Evolutionary conservation across 345 rosid species (phyloP).

Genomic region (Acer campestre): DNA sequence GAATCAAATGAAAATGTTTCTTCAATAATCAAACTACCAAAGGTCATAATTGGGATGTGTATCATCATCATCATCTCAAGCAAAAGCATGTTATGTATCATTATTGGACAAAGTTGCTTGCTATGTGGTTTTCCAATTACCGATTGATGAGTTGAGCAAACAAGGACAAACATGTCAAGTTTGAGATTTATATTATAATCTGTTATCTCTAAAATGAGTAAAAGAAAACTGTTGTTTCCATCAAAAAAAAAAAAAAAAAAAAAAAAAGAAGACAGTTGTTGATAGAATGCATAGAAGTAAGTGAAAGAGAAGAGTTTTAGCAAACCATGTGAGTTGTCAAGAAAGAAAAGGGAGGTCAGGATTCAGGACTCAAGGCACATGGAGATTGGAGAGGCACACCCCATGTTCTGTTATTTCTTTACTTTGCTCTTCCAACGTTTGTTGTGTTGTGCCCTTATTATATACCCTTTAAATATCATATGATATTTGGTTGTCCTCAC

Average conservation of each 20-base stretch:
- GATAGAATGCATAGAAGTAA: neutral
- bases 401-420: conserved; percentile 14
- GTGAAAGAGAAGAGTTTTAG: neutral
- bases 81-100: neutral
- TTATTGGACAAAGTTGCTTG: neutral
- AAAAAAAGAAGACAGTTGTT: neutral
- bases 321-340: conserved; percentile 15
- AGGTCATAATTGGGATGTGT: too few species aligned
- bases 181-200: conserved; percentile 3
- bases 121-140: neutral
- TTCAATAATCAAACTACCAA: neutral
- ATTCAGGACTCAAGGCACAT: conserved; percentile 13
- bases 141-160: neutral
- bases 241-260: too few species aligned
- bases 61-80: neutral
- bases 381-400: conserved; percentile 14
- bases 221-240: neutral
- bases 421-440: neutral
- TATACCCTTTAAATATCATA: neutral
- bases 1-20: neutral
- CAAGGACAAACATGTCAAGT: neutral
- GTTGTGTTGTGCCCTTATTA: conserved; percentile 12
- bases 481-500: neutral
- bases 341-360: conserved; percentile 6
- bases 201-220: neutral